Conservation (phyloP, 345 rosid genomes). For the Punica granatum region DNA sequence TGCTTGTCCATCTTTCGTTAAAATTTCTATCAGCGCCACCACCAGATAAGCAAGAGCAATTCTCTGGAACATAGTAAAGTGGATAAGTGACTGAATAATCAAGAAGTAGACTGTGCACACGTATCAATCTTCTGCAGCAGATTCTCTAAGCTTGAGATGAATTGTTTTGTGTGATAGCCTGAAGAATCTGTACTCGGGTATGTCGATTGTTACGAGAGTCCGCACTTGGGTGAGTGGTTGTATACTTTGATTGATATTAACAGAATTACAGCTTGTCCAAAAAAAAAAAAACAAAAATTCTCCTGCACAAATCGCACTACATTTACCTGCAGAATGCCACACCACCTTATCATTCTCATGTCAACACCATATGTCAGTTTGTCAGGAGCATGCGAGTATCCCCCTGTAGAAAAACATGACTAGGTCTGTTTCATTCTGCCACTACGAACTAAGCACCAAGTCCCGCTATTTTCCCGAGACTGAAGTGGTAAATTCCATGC, state of each 20-base stretch:
- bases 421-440: background rate
- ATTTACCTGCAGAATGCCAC: conserved; percentile 89
- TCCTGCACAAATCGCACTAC: too few species aligned
- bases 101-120: background rate
- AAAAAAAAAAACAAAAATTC: too few species aligned
- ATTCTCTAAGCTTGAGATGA: too few species aligned
- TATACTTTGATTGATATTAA: too few species aligned
- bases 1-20: conserved; percentile 28
- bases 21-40: conserved; percentile 59
- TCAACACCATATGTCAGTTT: conserved; percentile 70
- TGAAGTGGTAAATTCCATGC: background rate
- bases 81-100: background rate
- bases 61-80: conserved; percentile 39
- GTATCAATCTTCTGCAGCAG: background rate
- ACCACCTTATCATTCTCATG: conserved; percentile 59
- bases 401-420: conserved; percentile 38
- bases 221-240: too few species aligned
- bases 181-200: too few species aligned
- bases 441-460: background rate
- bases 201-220: too few species aligned
- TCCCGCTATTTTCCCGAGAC: background rate
- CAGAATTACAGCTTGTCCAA: too few species aligned
- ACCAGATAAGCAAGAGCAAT: conserved; percentile 77
- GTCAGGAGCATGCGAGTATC: conserved; percentile 87
- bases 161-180: too few species aligned